A percentile compares a stretch with the other conserved stretches of the same genome.
phyloP scores from a whole-genome alignment of 176 grass and related monocot genomes.

The Tillandsia leiboldiana region DNA sequence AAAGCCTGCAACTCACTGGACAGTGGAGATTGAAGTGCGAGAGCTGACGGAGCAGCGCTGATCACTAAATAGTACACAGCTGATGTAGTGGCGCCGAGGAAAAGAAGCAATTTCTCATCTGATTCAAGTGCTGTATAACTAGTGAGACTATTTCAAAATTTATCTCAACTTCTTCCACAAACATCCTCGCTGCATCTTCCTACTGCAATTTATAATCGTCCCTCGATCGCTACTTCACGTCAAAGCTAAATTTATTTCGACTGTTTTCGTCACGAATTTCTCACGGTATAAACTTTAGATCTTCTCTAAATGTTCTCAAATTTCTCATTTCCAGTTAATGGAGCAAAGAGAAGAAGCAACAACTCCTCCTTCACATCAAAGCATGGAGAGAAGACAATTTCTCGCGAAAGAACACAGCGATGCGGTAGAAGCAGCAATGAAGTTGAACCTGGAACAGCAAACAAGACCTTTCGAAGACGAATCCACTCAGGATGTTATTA shows the following conservation, averaged over 20 bases:
- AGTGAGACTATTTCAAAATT: no score
- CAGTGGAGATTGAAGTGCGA: no score
- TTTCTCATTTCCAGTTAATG: constrained; percentile 40
- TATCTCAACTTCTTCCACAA: no score
- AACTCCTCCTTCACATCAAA: constrained; percentile 40
- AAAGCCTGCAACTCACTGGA: no score
- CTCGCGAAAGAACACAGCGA: constrained; percentile 67
- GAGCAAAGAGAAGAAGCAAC: constrained; percentile 28
- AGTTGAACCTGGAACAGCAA: constrained; percentile 59
- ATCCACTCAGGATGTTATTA: not conserved
- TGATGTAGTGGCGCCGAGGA: no score
- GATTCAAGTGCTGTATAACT: no score
- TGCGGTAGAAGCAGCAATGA: constrained; percentile 53
- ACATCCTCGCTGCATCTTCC: no score
- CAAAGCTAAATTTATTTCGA: not conserved
- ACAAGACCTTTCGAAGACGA: constrained; percentile 28
- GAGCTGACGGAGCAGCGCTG: no score
- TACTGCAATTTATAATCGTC: no score
- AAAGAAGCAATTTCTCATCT: no score
- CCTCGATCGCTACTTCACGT: no score
- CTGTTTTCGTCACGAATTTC: not conserved
- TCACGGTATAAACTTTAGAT: not conserved
- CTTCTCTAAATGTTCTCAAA: not conserved
- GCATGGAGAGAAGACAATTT: constrained; percentile 60
- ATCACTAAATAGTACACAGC: no score